Evolutionary conservation across 192 early-diverging fungal genomes (phyloP).

Genomic region (Funneliformis geosporum): DNA sequence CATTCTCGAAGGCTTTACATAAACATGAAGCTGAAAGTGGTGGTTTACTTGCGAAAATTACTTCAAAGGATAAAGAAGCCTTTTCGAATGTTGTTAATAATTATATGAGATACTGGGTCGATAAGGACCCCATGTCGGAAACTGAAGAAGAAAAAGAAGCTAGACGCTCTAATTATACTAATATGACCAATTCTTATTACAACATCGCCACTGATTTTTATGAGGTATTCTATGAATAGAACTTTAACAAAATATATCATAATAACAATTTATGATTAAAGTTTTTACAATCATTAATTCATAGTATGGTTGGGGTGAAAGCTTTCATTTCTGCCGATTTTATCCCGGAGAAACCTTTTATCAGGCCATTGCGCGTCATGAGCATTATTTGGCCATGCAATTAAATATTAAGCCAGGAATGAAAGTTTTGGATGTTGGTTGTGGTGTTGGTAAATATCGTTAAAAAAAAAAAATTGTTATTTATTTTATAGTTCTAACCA

Average conservation of each 20-base stretch:
- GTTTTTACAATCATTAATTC: background rate
- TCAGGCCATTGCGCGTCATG: constrained; percentile 86
- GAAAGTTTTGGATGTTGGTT: constrained; percentile 90
- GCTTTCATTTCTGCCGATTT: constrained; percentile 92
- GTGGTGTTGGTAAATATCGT: constrained; percentile 75
- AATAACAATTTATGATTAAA: background rate
- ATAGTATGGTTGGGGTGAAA: constrained; percentile 79
- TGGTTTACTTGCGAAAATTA: constrained; percentile 41
- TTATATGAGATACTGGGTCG: constrained; percentile 74
- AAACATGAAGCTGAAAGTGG: constrained; percentile 45
- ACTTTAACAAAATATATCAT: background rate
- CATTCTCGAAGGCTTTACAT: constrained; percentile 55
- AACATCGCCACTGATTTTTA: constrained; percentile 85
- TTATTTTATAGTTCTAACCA: background rate
- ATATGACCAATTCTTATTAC: constrained; percentile 80
- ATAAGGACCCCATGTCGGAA: constrained; percentile 48
- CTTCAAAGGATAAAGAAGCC: constrained; percentile 68
- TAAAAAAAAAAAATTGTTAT: background rate
- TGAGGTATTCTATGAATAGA: constrained; percentile 50
- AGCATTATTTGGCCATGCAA: constrained; percentile 80
- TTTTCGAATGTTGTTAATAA: constrained; percentile 66
- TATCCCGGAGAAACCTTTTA: constrained; percentile 74
- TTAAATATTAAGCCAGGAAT: constrained; percentile 68
- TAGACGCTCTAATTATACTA: constrained; percentile 62
- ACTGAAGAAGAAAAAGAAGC: constrained; percentile 59